A percentile compares a stretch with the other conserved stretches of the same genome.
Conservation (phyloP, 192 early-diverging fungal species). For the Geranomyces variabilis region DNA sequence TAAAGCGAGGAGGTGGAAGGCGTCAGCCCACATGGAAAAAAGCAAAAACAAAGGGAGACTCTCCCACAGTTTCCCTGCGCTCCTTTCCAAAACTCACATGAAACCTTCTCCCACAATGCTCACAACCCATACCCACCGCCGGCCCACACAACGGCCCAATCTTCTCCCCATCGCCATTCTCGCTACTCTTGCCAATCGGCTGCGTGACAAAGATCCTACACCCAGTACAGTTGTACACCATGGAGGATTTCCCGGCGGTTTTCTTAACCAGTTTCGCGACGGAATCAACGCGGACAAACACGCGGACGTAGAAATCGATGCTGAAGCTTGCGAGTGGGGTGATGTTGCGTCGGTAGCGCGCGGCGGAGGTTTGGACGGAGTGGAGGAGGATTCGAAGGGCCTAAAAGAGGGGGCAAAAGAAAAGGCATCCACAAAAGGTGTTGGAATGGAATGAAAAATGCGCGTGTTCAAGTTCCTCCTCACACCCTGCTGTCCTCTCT, state of each 20-base stretch:
- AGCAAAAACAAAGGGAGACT: slow-evolving; percentile 8
- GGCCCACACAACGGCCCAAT: slow-evolving; percentile 70
- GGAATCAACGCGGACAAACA: slow-evolving; percentile 89
- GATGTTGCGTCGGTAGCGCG: slow-evolving; percentile 81
- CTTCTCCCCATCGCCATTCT: slow-evolving; percentile 57
- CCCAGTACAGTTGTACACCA: slow-evolving; percentile 84
- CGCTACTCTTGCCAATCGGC: slow-evolving; percentile 68
- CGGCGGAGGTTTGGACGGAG: slow-evolving; percentile 80
- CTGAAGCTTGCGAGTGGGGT: slow-evolving; percentile 88
- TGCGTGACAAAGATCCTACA: slow-evolving; percentile 78
- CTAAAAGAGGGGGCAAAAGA: no score
- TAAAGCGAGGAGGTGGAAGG: slow-evolving; percentile 44
- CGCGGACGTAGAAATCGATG: slow-evolving; percentile 97
- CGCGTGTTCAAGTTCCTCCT: no score
- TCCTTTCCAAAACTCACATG: slow-evolving; percentile 54
- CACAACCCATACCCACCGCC: slow-evolving; percentile 64
- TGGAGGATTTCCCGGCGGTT: slow-evolving; percentile 72
- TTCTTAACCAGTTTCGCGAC: slow-evolving; percentile 76
- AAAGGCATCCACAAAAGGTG: no score
- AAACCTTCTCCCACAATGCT: slow-evolving; percentile 69
- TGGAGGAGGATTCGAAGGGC: slow-evolving; percentile 88
- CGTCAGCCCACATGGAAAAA: not conserved
- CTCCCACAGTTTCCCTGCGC: no score
- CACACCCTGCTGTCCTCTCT: slow-evolving; percentile 2
- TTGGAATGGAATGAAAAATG: no score